Percentiles rank a stretch among this genome's conserved stretches.
phyloP scores from a whole-genome alignment of 495 filamentous ascomycete species.

The Penicillium diatomitis region DNA sequence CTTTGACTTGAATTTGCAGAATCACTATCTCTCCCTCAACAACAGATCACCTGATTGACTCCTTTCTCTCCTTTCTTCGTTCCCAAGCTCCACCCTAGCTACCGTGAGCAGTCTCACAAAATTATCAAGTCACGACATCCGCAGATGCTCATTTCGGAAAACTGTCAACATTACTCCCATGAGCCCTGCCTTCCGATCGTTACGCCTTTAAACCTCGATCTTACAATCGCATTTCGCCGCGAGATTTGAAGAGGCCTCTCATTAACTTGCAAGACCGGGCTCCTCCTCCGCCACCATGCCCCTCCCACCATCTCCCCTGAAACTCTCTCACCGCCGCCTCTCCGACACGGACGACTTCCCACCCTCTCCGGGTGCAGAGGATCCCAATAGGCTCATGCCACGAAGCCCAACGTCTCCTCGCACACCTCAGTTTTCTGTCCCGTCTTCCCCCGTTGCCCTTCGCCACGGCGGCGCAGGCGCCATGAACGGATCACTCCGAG shows the following conservation, averaged over 20 bases:
- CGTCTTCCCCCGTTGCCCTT: conserved; percentile 52
- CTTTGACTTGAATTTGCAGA: no score
- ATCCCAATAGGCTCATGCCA: conserved; percentile 24
- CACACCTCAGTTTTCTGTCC: conserved; percentile 44
- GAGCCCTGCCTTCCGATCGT: conserved; percentile 3
- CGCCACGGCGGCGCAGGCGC: conserved; percentile 44
- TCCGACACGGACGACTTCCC: conserved; percentile 51
- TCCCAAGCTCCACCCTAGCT: no score
- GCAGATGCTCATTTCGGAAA: background rate
- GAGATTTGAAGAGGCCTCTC: background rate
- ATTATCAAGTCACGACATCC: background rate
- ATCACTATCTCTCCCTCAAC: no score
- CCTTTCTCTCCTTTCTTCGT: no score
- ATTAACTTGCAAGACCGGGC: background rate
- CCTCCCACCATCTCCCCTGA: conserved; percentile 52
- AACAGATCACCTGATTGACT: no score
- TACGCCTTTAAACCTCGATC: background rate
- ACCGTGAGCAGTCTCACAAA: no score
- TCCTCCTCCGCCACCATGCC: conserved; percentile 11
- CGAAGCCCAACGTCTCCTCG: conserved; percentile 33
- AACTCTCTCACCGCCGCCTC: conserved; percentile 52
- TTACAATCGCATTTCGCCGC: background rate
- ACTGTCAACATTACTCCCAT: conserved; percentile 5
- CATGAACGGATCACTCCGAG: conserved; percentile 40
- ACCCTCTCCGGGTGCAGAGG: conserved; percentile 32